Evolutionary conservation across 148 eudicot genomes (phyloP).

Genomic region (Diospyros kaki): DNA sequence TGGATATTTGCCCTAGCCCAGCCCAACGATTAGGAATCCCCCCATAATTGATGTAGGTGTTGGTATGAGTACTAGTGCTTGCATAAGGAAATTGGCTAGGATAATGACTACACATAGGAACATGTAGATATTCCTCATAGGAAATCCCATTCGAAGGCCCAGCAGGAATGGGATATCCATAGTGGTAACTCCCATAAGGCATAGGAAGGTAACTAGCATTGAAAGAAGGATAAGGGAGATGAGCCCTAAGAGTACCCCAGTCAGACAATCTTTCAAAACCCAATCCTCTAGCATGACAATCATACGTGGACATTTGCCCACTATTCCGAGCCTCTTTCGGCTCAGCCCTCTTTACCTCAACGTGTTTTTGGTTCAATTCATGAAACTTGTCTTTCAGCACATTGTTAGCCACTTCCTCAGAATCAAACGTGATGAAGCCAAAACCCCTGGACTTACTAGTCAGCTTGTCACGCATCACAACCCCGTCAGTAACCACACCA

Average conservation of each 20-base stretch:
- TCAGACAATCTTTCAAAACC: background rate
- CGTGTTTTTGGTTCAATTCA: slow-evolving; percentile 7
- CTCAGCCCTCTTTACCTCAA: slow-evolving; percentile 14
- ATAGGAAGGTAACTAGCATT: background rate
- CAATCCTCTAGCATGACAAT: background rate
- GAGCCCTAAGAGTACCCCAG: background rate
- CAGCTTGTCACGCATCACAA: slow-evolving; percentile 10
- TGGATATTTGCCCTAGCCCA: background rate
- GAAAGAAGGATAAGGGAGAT: background rate
- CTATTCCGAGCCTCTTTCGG: background rate
- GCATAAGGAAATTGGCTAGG: no score
- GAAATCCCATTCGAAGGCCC: no score
- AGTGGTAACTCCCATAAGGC: background rate
- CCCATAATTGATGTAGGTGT: no score
- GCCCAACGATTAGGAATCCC: background rate
- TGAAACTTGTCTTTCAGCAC: slow-evolving; percentile 7
- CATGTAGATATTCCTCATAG: no score
- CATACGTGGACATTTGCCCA: background rate
- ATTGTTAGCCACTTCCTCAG: slow-evolving; percentile 7
- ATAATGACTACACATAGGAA: no score
- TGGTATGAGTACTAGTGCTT: no score
- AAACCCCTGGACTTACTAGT: slow-evolving; percentile 13
- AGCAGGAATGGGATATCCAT: background rate
- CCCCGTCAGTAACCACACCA: slow-evolving; percentile 8
- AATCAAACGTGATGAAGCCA: slow-evolving; percentile 19